Base-by-base conservation (phyloP, 2,329 filamentous ascomycete genomes). In the Ceratocystis lukuohia region DNA sequence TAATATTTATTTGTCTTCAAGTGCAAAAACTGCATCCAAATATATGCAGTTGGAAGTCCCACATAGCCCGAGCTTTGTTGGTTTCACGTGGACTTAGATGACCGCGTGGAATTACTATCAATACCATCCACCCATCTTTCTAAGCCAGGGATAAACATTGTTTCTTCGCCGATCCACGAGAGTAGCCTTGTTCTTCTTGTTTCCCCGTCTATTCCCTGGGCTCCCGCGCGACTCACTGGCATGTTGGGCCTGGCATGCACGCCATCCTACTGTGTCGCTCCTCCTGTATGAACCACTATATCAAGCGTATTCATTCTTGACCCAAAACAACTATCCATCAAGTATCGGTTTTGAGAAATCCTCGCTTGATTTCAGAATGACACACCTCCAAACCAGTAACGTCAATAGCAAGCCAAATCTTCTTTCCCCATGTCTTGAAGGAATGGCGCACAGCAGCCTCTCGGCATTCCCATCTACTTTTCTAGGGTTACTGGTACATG, bases 281-380 rank as follows among this genome's bases (percentile, higher is more conserved):
- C 44, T 33, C 12, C 48, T n/a, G 12, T 25, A n/a, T 44, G 15
- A 3, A 25, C 15, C 44, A 63, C 22, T 63, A 63, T 44, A 48
- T 28, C 41, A 22, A 22, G 22, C 12, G n/a, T 17, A 3, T 48
- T 50, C 44, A 63, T 63, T 63, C 61, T 63, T 63, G 4, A 4
- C 8, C 56, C 12, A 22, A 8, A n/a, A 37, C 56, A 59, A 15
- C 10, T 30, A 59, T 37, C 12, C 30, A 20, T 20, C 56, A 20
- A 59, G 28, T 59, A 59, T 59, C 28, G 30, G 7, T 59, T 59
- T 37, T 30, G 56, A 59, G 25, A 59, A 53, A 53, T 53, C 28
- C 62, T 50, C 46, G 62, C 56, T 59, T 59, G 56, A 37, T 37
- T 37, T 59, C 56, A 59, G 12, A 59, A 33, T 59, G 56, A 59